Conservation (phyloP, 768 basidiomycete genomes). For the Phaffia tasmanica region DNA sequence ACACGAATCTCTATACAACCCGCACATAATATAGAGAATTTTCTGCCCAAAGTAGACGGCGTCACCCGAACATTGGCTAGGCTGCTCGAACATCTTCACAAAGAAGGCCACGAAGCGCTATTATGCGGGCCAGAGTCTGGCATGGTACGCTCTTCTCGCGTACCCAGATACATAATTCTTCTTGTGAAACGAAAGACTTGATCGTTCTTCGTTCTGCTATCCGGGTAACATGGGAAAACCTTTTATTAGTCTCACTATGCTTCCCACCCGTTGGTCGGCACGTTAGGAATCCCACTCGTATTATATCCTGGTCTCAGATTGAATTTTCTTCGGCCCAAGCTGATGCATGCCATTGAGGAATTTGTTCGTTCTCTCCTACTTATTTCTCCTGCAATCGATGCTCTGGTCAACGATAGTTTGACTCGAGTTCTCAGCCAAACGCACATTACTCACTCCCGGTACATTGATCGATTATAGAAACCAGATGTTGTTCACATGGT, state of each 20-base stretch:
- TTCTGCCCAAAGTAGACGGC: constrained; percentile 39
- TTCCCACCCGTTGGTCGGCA: constrained; percentile 41
- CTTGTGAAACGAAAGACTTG: background rate
- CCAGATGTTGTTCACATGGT: constrained; percentile 43
- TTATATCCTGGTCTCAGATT: constrained; percentile 42
- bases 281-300: constrained; percentile 40
- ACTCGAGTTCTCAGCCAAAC: background rate
- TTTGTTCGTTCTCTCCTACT: constrained; percentile 29
- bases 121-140: constrained; percentile 41
- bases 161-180: background rate
- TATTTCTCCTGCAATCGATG: background rate
- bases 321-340: constrained; percentile 42
- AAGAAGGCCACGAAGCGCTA: constrained; percentile 42
- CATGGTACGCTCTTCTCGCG: constrained; percentile 30
- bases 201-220: no score
- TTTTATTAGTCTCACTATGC: constrained; percentile 36
- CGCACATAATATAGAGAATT: constrained; percentile 14
- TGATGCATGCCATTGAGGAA: constrained; percentile 37
- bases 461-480: constrained; percentile 19
- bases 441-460: background rate
- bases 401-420: no score
- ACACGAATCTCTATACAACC: background rate
- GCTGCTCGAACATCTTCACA: constrained; percentile 41
- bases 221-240: background rate
- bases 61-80: constrained; percentile 43